phyloP scores from a whole-genome alignment of 495 filamentous ascomycete species.

The Cercophora scortea region DNA sequence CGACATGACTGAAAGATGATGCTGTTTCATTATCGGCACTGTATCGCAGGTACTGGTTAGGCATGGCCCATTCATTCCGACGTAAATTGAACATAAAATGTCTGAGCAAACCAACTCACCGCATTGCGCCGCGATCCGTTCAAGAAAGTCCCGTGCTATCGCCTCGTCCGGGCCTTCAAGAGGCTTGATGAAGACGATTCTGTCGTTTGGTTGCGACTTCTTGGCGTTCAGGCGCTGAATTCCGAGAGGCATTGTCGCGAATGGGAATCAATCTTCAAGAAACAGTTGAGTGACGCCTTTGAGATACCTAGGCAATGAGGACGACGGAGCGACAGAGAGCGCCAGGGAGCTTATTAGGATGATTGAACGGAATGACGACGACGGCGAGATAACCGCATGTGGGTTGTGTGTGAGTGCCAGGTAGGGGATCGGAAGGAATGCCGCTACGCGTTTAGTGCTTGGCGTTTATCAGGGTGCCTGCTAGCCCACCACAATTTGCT shows the following conservation, averaged over 20 bases:
- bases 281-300: neutral
- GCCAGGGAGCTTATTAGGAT: too few relatives aligned
- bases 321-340: too few relatives aligned
- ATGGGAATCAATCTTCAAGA: neutral
- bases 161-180: constrained; percentile 50
- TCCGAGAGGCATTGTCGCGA: constrained; percentile 54
- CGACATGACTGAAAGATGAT: constrained; percentile 60
- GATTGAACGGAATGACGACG: too few relatives aligned
- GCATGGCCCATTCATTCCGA: neutral
- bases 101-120: constrained; percentile 22
- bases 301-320: too few relatives aligned
- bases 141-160: constrained; percentile 61
- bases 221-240: constrained; percentile 62
- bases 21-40: constrained; percentile 63
- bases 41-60: neutral
- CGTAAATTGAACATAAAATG: neutral
- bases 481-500: too few relatives aligned
- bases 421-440: too few relatives aligned
- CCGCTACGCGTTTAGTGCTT: neutral
- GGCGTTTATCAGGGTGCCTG: too few relatives aligned
- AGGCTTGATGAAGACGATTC: constrained; percentile 71
- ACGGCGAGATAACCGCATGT: too few relatives aligned
- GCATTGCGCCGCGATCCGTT: constrained; percentile 71
- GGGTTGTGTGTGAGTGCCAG: too few relatives aligned
- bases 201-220: constrained; percentile 55